Percentiles rank a stretch among this genome's conserved stretches.
Evolutionary conservation across 2,329 filamentous ascomycete genomes (phyloP).

Genomic region (Beauveria sp.): DNA sequence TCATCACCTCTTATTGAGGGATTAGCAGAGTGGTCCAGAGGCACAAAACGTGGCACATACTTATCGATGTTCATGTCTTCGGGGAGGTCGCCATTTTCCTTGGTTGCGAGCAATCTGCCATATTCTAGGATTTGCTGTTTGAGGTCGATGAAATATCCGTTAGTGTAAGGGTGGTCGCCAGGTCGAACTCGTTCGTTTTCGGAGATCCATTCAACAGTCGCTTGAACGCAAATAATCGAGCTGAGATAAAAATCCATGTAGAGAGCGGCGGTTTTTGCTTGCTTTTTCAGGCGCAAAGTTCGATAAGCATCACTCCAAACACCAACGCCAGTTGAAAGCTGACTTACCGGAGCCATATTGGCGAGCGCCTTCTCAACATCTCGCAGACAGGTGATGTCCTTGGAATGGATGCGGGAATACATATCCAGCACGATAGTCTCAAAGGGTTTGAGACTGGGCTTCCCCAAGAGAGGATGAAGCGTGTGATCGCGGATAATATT

Average conservation of each 20-base stretch:
- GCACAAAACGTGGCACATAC: conserved; percentile 37
- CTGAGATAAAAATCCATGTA: conserved; percentile 88
- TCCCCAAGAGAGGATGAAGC: conserved; percentile 67
- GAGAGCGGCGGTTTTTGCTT: conserved; percentile 58
- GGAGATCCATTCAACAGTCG: conserved; percentile 76
- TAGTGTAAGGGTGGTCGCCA: conserved; percentile 83
- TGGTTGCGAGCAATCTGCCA: conserved; percentile 73
- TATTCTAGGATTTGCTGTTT: conserved; percentile 89
- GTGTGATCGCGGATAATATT: conserved; percentile 75
- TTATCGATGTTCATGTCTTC: conserved; percentile 51
- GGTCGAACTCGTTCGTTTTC: conserved; percentile 81
- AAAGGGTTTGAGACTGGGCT: conserved; percentile 69
- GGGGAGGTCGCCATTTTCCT: conserved; percentile 55
- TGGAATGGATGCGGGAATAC: conserved; percentile 70
- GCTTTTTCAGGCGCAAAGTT: conserved; percentile 68
- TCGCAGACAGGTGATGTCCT: conserved; percentile 82
- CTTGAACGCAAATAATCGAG: conserved; percentile 83
- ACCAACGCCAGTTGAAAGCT: conserved; percentile 45
- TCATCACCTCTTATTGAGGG: conserved; percentile 45
- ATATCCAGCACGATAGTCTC: conserved; percentile 71
- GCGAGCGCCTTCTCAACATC: conserved; percentile 92
- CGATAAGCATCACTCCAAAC: conserved; percentile 60
- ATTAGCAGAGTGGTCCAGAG: conserved; percentile 24
- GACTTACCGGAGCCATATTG: conserved; percentile 89
- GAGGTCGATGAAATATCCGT: conserved; percentile 94